phyloP scores from a whole-genome alignment of 2,329 filamentous ascomycete genomes.

The Pezicula radicicola region DNA sequence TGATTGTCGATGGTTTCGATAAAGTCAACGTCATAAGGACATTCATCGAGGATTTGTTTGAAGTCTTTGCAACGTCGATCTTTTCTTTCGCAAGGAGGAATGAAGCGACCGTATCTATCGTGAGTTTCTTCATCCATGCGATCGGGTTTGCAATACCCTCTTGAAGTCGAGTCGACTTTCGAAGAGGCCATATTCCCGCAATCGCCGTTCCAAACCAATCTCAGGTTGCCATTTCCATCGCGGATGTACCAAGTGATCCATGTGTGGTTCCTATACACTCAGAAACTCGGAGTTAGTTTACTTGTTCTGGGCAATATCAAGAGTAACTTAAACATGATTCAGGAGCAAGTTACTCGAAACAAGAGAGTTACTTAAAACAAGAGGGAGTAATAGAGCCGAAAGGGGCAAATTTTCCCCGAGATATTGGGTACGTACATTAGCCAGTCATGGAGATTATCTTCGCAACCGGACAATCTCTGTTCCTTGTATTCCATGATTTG shows the following conservation, averaged over 20 bases:
- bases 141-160: neutral
- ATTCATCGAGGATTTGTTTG: neutral
- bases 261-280: constrained; percentile 18
- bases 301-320: too few species aligned
- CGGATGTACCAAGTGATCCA: constrained; percentile 33
- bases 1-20: neutral
- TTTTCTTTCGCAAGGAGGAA: too few species aligned
- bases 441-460: constrained; percentile 28
- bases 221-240: constrained; percentile 25
- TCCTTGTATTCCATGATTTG: constrained; percentile 16
- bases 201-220: constrained; percentile 23
- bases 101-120: too few species aligned
- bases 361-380: too few species aligned
- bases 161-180: neutral
- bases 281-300: too few species aligned
- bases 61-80: too few species aligned
- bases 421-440: constrained; percentile 8
- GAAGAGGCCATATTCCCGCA: neutral
- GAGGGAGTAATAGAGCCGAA: too few species aligned
- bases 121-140: too few species aligned
- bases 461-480: constrained; percentile 17
- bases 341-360: too few species aligned
- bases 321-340: too few species aligned
- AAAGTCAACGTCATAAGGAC: neutral
- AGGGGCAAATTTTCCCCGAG: too few species aligned